Base-by-base conservation (phyloP, 306 rosid genomes). In the Rosa multiflora region DNA sequence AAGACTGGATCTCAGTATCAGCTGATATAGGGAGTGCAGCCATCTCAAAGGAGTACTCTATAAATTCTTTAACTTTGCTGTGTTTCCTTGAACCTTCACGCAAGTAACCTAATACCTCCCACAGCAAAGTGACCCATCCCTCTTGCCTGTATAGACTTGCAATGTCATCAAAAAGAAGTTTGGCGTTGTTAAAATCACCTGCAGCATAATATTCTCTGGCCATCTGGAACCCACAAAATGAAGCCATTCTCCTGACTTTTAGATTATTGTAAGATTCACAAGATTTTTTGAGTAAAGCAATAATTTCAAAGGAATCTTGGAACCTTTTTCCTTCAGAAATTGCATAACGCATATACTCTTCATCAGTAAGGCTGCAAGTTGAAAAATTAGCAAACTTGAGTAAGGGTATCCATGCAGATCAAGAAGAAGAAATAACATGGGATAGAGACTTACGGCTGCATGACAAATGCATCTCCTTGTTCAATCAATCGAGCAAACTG, bases 11-110 rank as follows among this genome's bases (percentile, higher is more conserved):
- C 83, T 79, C 89, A 51, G 83, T 80, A 82, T 80, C 89, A 77
- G 87, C 86, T 82, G 89, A 84, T 78, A 93, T 82, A 42, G 97
- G 98, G 72, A 95, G 87, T 8, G 99, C 98, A 70, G 97, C 94
- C 98, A 95, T 89, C 85, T 95, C 99, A 82, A 95, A 92, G 76
- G 98, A 95, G 85, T 85, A 95, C 89, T 95, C 99, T 68, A 95
- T 83, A 83, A 90, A 90, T 51, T 95, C 96, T 80, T 92, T 95
- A 62, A 86, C 76, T 69, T 40, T 52, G 49, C 87, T 88, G 72
- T 74, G 85, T 83, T 88, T 95, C 84, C 89, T 81, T 23, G 98
- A 88, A 87, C 93, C 91, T 76, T 93, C 99, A 67, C 96, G 93
- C 82, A 91, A 82, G 88, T 90, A 93, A 83, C 99, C 92, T 88